phyloP scores from a whole-genome alignment of 2,329 filamentous ascomycete genomes.

The Colletotrichum brevisporum region DNA sequence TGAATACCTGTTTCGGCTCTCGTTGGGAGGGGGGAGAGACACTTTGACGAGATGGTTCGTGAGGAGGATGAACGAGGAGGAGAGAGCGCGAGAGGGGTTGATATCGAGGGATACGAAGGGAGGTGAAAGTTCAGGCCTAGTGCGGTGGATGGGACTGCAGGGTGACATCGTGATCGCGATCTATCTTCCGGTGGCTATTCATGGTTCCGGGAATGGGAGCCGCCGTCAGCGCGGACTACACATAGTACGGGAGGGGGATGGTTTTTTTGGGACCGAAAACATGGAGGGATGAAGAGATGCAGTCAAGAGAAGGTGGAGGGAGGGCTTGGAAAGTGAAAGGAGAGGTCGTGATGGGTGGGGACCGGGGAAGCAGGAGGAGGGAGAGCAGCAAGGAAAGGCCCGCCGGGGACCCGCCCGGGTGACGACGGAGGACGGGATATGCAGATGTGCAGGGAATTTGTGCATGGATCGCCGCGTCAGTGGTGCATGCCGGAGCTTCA shows the following conservation, averaged over 20 bases:
- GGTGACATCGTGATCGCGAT: constrained; percentile 14
- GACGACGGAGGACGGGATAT: constrained; percentile 28
- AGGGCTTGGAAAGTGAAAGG: neutral
- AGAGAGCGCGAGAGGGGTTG: neutral
- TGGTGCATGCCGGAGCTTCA: neutral
- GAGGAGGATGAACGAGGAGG: neutral
- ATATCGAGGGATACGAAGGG: neutral
- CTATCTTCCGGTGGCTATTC: constrained; percentile 1
- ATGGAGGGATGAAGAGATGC: neutral
- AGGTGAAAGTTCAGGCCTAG: constrained; percentile 11
- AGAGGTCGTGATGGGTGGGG: neutral
- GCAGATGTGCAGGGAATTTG: constrained; percentile 13
- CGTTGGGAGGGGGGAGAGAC: constrained; percentile 3
- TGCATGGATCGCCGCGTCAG: constrained; percentile 27
- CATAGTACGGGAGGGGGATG: constrained; percentile 2
- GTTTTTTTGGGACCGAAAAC: neutral
- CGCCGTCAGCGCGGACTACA: neutral
- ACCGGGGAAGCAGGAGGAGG: neutral
- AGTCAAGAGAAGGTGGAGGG: neutral
- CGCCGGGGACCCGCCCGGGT: constrained; percentile 20
- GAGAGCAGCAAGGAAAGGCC: constrained; percentile 28
- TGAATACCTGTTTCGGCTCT: constrained; percentile 17
- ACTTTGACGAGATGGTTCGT: neutral
- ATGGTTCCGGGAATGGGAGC: neutral
- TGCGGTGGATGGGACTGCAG: neutral